Evolutionary conservation across 1,139 yeast genomes (phyloP), one percentile per base, ranked within the genome.

Genomic region (Geotrichum restrictum): DNA sequence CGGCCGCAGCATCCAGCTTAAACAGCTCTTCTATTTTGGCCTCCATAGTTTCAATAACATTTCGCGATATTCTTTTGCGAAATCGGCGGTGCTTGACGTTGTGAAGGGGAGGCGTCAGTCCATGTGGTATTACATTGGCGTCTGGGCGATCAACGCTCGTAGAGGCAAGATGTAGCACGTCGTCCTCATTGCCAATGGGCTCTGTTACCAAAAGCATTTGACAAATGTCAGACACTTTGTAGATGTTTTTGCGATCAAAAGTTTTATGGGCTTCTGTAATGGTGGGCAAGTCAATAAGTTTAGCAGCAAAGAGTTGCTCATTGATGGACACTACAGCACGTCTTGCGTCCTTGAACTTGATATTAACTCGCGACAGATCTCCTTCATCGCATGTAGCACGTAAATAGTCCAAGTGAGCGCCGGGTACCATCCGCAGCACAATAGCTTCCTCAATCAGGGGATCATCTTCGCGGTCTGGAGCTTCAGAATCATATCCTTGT

Each of bases 401-500:
- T n/a, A 93, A 80, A 59, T 79, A 81, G 59, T 88, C 96, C 49
- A 88, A 69, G 60, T 85, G 88, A 31, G 83, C 78, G 59, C 88
- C 96, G 19, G 93, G 86, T 10, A 87, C 65, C 72, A 93, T 84
- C 49, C 98, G 75, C 47, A 93, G 68, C 1, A 89, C 74, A 2
- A 93, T 77, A 0, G 95, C 96, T 59, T 87, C 95, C 64, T 93
- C 98, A 24, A 89, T 74, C 59, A 88, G 72, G 0, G 98, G 98
- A 64, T 93, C 98, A 56, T 89, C 97, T 66, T 93, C 98, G 43
- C 88, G 73, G 62, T 93, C 98, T 1, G 97, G 96, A 10, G 96
- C 98, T 63, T 93, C 98, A 1, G 96, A 86, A 65, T 93, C 98
- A 68, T 93, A 93, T 0, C 98, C 98, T 61, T 91, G 96, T 1